Evolutionary conservation across 164 flowering plant species (phyloP).

Genomic region (Litsea cubeba): DNA sequence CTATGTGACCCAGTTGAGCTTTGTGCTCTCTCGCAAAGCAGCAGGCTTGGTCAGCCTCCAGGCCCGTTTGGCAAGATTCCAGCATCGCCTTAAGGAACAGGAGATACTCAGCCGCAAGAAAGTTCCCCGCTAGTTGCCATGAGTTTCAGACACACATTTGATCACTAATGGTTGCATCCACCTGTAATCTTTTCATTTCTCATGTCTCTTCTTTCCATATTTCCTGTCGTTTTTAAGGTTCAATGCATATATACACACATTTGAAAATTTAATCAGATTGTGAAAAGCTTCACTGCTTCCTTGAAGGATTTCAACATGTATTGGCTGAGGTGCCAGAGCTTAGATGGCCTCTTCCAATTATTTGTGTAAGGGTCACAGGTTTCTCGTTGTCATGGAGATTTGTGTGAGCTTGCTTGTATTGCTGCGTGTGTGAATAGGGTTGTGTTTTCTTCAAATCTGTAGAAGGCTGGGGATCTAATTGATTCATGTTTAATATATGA

Average conservation of each 20-base stretch:
- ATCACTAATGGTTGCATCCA: background rate
- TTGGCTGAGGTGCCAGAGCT: too few relatives aligned
- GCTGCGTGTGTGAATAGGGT: too few relatives aligned
- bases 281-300: background rate
- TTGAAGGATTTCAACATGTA: too few relatives aligned
- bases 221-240: background rate
- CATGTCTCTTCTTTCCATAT: too few relatives aligned
- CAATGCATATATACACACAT: background rate
- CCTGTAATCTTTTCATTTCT: background rate
- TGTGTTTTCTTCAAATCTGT: too few relatives aligned
- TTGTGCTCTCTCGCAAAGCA: slow-evolving; percentile 91
- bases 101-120: slow-evolving; percentile 89
- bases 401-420: too few relatives aligned
- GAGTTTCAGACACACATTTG: background rate
- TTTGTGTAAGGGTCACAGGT: too few relatives aligned
- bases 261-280: background rate
- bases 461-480: too few relatives aligned
- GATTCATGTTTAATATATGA: too few relatives aligned
- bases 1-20: slow-evolving; percentile 83
- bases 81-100: slow-evolving; percentile 89
- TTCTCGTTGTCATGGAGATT: too few relatives aligned
- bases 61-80: slow-evolving; percentile 93
- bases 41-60: slow-evolving; percentile 92
- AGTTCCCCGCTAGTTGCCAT: slow-evolving; percentile 47
- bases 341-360: too few relatives aligned